Base-by-base conservation (phyloP, 2,329 filamentous ascomycete genomes). In the Endocalyx cinctus region DNA sequence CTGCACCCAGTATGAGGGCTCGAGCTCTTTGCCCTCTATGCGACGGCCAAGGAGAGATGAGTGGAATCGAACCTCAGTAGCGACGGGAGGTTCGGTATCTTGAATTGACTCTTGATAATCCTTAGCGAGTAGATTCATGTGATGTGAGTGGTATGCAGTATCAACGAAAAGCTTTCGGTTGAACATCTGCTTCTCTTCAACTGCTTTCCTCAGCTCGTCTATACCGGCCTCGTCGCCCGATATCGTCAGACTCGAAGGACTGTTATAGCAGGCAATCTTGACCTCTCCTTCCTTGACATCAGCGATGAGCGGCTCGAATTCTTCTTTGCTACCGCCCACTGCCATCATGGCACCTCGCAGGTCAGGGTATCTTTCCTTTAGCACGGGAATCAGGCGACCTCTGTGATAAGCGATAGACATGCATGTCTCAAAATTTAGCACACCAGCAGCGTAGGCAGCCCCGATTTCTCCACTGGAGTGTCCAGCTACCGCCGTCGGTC, bases 341-440 rank as follows among this genome's bases (percentile, higher is more conserved):
- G 74, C 74, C 50, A 77, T 61, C 75, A 79, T 79, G 6, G 63
- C 55, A 0, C 74, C 74, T 4, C 56, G 55, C 0, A 70, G 58
- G 2, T 55, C 42, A 0, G 66, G 60, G 35, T 63, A 54, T 20
- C 55, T 58, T 29, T 60, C 38, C 36, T 63, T 68, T 27, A 71
- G 45, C 3, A 63, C 54, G 2, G 62, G 59, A 4, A 67, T 59
- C n/a, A 68, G 58, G 17, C 63, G 57, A 2, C 66, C 69, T 12
- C 68, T 57, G 42, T 66, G 62, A 47, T 75, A 78, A 2, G 72
- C 72, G 10, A 70, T 60, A 1, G 60, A 55, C 51, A 73, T 64
- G 29, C 66, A 64, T 1, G 62, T 54, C 18, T 69, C 58, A 20
- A 70, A 59, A 3, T 58, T 59, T 17, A 72, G 52, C 8, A 66